phyloP scores from a whole-genome alignment of 1,139 yeast species.

The Oligophagozyma castellii region DNA sequence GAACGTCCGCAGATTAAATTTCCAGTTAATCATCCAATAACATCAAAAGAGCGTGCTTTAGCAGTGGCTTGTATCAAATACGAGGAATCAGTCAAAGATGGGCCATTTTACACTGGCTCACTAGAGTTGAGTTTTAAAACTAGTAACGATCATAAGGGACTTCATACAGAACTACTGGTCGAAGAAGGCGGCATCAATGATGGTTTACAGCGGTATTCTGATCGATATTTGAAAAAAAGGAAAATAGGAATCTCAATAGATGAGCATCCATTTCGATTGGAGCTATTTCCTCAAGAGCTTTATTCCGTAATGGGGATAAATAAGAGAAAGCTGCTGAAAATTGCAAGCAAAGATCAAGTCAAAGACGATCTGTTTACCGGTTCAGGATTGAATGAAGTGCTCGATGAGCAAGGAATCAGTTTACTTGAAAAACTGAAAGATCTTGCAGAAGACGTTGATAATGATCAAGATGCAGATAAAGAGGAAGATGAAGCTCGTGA shows the following conservation, averaged over 20 bases:
- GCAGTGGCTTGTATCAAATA: constrained; percentile 55
- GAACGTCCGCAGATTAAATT: constrained; percentile 28
- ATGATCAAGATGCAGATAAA: constrained; percentile 38
- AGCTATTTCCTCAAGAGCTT: constrained; percentile 70
- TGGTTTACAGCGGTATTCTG: constrained; percentile 64
- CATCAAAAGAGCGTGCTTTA: constrained; percentile 40
- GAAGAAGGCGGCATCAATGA: constrained; percentile 34
- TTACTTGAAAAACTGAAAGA: constrained; percentile 43
- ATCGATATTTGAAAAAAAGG: constrained; percentile 55
- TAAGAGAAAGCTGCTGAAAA: constrained; percentile 38
- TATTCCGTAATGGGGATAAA: constrained; percentile 62
- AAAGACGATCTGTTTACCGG: constrained; percentile 30
- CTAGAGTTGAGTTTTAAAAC: constrained; percentile 9
- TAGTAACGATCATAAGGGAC: constrained; percentile 4
- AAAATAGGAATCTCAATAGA: constrained; percentile 66
- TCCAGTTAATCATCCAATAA: constrained; percentile 58
- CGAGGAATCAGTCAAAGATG: constrained; percentile 45
- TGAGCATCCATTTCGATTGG: constrained; percentile 66
- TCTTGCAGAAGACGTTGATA: constrained; percentile 48
- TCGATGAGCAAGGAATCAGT: constrained; percentile 29
- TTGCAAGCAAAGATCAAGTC: constrained; percentile 33
- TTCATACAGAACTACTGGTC: constrained; percentile 7
- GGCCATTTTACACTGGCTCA: constrained; percentile 67
- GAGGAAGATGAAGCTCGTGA: constrained; percentile 58
- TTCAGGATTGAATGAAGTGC: too few species aligned